Percentiles rank a stretch among this genome's conserved stretches.
Evolutionary conservation across 208 protist species (phyloP).

Genomic region (Trypanosoma congolense): DNA sequence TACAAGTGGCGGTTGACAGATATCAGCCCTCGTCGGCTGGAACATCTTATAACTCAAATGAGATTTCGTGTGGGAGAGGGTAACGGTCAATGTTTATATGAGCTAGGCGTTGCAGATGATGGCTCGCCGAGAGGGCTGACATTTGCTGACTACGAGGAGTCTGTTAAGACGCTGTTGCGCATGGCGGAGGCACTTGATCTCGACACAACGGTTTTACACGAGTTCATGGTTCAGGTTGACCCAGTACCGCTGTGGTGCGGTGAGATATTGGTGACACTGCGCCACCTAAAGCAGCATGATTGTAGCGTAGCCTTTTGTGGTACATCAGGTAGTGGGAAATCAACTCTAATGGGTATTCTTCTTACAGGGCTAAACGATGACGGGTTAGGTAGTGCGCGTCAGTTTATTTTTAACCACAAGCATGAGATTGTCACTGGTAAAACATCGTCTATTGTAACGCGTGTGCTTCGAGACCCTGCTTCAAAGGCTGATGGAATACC

Average conservation of each 20-base stretch:
- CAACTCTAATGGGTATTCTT: slow-evolving; percentile 76
- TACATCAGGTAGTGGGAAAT: slow-evolving; percentile 78
- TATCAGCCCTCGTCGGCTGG: slow-evolving; percentile 69
- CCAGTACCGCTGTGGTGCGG: slow-evolving; percentile 48
- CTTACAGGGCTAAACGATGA: slow-evolving; percentile 73
- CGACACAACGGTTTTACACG: slow-evolving; percentile 53
- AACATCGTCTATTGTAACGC: slow-evolving; percentile 91
- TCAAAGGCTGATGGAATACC: slow-evolving; percentile 9
- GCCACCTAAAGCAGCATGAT: slow-evolving; percentile 51
- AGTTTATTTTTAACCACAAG: slow-evolving; percentile 92
- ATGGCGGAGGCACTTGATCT: slow-evolving; percentile 71
- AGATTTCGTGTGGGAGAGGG: slow-evolving; percentile 91
- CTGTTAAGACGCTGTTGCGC: slow-evolving; percentile 56
- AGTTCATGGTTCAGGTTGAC: slow-evolving; percentile 27
- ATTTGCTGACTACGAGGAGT: slow-evolving; percentile 70
- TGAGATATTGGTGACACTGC: slow-evolving; percentile 77
- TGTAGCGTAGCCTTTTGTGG: slow-evolving; percentile 83
- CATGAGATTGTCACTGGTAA: slow-evolving; percentile 93
- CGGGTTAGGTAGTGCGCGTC: slow-evolving; percentile 65
- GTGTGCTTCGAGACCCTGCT: slow-evolving; percentile 81
- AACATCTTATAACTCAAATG: slow-evolving; percentile 94
- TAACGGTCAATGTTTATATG: slow-evolving; percentile 91
- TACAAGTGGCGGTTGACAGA: slow-evolving; percentile 94
- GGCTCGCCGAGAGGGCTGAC: slow-evolving; percentile 81
- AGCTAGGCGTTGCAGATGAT: slow-evolving; percentile 91